Evolutionary conservation across 2,329 filamentous ascomycete genomes (phyloP).

Genomic region (Diaporthe batatas): DNA sequence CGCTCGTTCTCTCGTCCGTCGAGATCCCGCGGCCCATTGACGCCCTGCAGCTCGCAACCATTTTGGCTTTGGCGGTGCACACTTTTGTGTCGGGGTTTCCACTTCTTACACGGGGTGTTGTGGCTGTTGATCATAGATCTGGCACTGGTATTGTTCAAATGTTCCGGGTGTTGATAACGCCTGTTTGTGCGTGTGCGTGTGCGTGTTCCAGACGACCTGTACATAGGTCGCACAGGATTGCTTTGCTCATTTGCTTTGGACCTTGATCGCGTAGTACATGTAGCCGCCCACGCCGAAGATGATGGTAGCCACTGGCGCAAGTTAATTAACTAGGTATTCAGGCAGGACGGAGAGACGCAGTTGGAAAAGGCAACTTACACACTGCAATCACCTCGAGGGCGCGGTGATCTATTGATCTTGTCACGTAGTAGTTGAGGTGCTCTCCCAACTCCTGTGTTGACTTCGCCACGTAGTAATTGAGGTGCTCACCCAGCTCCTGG

Average conservation of each 20-base stretch:
- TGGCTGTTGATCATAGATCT: too few species aligned
- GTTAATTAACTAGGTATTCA: too few species aligned
- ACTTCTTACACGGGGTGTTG: neutral
- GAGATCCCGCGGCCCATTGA: neutral
- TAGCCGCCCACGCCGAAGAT: slow-evolving; percentile 40
- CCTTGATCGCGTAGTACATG: slow-evolving; percentile 41
- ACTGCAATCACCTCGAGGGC: slow-evolving; percentile 39
- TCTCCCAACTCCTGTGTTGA: slow-evolving; percentile 37
- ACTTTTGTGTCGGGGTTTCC: neutral
- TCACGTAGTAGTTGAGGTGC: slow-evolving; percentile 34
- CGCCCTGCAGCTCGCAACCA: neutral
- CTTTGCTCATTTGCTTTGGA: slow-evolving; percentile 36
- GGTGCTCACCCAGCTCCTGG: slow-evolving; percentile 39
- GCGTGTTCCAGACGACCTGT: neutral
- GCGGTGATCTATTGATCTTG: slow-evolving; percentile 34
- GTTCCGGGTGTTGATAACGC: too few species aligned
- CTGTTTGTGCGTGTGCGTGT: neutral
- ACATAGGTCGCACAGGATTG: too few species aligned
- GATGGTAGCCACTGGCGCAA: slow-evolving; percentile 20
- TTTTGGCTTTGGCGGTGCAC: neutral
- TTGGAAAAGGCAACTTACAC: neutral
- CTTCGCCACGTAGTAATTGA: slow-evolving; percentile 31
- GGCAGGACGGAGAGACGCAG: neutral
- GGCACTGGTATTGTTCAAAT: neutral
- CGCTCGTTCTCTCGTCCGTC: neutral